Evolutionary conservation across 2,329 filamentous ascomycete species (phyloP).

Genomic region (Verticillium tricorpus): DNA sequence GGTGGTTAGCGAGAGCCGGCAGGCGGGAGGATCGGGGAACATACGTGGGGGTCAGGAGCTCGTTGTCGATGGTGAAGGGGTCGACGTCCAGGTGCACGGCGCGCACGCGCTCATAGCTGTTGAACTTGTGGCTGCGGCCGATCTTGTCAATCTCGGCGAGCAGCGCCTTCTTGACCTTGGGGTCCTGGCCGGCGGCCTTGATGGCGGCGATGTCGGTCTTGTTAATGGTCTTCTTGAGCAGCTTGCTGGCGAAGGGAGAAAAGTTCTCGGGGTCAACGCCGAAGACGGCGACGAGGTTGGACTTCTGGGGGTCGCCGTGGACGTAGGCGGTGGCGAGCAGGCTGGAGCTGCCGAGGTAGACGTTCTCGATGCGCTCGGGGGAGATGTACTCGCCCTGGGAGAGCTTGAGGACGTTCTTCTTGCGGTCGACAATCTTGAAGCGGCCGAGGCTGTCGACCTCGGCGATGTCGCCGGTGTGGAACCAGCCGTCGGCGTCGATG

Average conservation of each 20-base stretch:
- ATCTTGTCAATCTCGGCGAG: constrained; percentile 75
- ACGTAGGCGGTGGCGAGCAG: constrained; percentile 80
- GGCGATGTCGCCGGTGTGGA: constrained; percentile 91
- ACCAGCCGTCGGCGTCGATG: constrained; percentile 88
- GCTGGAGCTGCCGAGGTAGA: constrained; percentile 77
- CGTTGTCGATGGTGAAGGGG: constrained; percentile 90
- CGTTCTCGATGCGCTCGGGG: constrained; percentile 93
- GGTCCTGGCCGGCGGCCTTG: constrained; percentile 61
- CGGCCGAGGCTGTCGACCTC: constrained; percentile 80
- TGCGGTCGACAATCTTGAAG: constrained; percentile 89
- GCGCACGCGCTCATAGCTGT: constrained; percentile 80
- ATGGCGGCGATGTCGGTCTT: constrained; percentile 63
- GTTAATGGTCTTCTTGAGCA: constrained; percentile 64
- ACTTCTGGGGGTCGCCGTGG: constrained; percentile 82
- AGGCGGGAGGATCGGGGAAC: constrained; percentile 26
- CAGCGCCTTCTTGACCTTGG: constrained; percentile 69
- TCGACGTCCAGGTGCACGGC: constrained; percentile 74
- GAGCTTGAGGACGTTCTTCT: constrained; percentile 99
- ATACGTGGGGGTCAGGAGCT: constrained; percentile 84
- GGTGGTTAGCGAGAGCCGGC: background rate
- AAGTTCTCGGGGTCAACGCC: constrained; percentile 84
- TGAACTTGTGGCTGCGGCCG: constrained; percentile 81
- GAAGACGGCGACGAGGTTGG: constrained; percentile 79
- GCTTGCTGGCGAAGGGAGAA: constrained; percentile 71
- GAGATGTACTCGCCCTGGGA: constrained; percentile 98